Base-by-base conservation (phyloP, 257 asterid species). In the Solanum okadae region DNA sequence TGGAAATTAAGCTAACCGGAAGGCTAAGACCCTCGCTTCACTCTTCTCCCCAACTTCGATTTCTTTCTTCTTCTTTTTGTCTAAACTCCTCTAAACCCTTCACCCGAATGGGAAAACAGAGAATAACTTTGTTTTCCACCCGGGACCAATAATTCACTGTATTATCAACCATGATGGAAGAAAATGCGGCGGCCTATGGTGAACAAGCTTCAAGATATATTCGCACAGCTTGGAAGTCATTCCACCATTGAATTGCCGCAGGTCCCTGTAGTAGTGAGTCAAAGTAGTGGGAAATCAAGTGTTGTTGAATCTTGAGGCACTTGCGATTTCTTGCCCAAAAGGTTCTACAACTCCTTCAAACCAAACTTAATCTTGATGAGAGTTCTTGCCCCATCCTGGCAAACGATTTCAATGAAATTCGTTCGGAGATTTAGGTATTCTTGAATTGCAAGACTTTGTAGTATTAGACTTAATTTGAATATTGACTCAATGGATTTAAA, bases 201-300 rank as follows among this genome's bases (percentile, higher is more conserved):
- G 77, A 96, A 96, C 91, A 95, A 93, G 86, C 94, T 96, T 68
- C 98, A 96, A 89, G 99, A 94, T 85, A 96, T 95, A 9, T 94
- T 95, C 86, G 95, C 95, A 59, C 22, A 5, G 20, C 59, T 5
- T 49, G 59, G 59, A 49, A 49, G 59, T 49, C 56, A 13, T 46
- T 46, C 56, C 56, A 46, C 56, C 56, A 4, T 49, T 5, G 59
- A 49, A 15, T 49, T 49, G 59, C 59, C 59, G 59, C 22, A 49
- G 59, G 59, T 49, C 8, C 22, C 96, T 95, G 99, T 96, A 25
- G 96, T 96, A 20, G 99, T 98, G 7, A 95, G 98, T 89, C 99
- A 96, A 93, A 96, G 99, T 93, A 96, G 99, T 76, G 99, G 99
- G 5, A 96, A 95, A 93, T 96, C 99, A 8, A 96, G 98, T 73